Conservation (phyloP, 2,329 filamentous ascomycete genomes). For the Diaporthe aspalathi region DNA sequence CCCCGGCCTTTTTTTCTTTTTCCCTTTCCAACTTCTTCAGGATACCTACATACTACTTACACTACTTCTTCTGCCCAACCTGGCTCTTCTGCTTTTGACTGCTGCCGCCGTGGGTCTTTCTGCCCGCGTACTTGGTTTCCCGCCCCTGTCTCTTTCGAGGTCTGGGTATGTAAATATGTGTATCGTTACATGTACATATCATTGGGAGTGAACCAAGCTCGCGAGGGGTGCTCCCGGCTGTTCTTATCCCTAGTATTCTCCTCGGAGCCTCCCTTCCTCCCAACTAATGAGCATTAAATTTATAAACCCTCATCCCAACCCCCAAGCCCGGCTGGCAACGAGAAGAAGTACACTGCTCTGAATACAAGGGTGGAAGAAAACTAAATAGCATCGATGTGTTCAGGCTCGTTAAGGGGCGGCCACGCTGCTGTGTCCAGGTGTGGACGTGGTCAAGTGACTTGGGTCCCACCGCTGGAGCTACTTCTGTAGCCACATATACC, state of each 20-base stretch:
- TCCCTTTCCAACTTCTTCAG: conserved; percentile 1
- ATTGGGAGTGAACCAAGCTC: too few species aligned
- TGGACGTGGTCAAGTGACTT: too few species aligned
- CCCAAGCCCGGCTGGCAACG: too few species aligned
- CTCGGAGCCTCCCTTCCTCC: too few species aligned
- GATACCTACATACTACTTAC: conserved; percentile 29
- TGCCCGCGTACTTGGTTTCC: neutral
- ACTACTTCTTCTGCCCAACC: conserved; percentile 1
- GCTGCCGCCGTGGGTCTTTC: neutral
- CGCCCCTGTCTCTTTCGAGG: neutral
- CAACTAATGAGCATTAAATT: too few species aligned
- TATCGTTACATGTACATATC: neutral
- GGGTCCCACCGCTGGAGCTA: neutral
- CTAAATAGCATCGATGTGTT: neutral
- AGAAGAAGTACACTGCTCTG: too few species aligned
- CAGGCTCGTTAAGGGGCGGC: neutral
- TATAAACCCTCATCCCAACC: too few species aligned
- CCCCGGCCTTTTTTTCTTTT: neutral
- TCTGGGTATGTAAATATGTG: neutral
- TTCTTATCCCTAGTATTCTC: too few species aligned
- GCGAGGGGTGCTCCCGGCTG: too few species aligned
- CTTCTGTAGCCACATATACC: too few species aligned
- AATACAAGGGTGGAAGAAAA: too few species aligned
- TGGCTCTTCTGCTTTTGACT: neutral
- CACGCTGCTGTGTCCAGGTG: neutral